Percentiles rank a stretch among this genome's conserved stretches.
Conservation (phyloP, 2,329 filamentous ascomycete species). For the Pseudogymnoascus sp. region DNA sequence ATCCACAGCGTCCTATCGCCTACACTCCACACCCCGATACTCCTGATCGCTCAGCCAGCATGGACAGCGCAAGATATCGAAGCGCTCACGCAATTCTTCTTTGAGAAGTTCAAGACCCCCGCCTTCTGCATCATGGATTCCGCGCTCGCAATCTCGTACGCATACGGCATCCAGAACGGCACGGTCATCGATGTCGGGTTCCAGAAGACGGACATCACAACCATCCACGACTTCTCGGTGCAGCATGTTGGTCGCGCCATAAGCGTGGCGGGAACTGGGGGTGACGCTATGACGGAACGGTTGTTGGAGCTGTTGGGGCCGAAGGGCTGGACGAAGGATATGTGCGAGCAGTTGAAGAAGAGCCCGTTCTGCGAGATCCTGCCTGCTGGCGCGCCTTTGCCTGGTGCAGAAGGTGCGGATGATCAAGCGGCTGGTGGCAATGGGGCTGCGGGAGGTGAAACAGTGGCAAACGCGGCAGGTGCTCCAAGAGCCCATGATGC, state of each 20-base stretch:
- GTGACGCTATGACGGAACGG: slow-evolving; percentile 74
- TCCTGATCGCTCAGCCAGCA: slow-evolving; percentile 80
- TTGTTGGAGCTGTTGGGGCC: slow-evolving; percentile 58
- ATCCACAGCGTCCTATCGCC: slow-evolving; percentile 84
- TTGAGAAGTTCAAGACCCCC: slow-evolving; percentile 93
- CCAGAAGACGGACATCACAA: slow-evolving; percentile 87
- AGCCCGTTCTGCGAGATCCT: slow-evolving; percentile 60
- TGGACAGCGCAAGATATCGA: slow-evolving; percentile 89
- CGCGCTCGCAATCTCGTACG: slow-evolving; percentile 80
- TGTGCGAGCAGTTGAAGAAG: slow-evolving; percentile 64
- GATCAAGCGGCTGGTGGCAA: slow-evolving; percentile 25
- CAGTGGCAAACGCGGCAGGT: slow-evolving; percentile 27
- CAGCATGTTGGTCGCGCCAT: slow-evolving; percentile 58
- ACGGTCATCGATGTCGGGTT: slow-evolving; percentile 88
- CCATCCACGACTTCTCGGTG: slow-evolving; percentile 74
- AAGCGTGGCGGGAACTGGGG: slow-evolving; percentile 61
- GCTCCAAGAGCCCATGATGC: slow-evolving; percentile 19
- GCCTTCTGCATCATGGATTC: slow-evolving; percentile 87
- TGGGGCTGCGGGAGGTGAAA: slow-evolving; percentile 27
- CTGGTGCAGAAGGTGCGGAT: slow-evolving; percentile 43
- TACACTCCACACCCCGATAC: slow-evolving; percentile 87
- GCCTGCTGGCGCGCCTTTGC: slow-evolving; percentile 41
- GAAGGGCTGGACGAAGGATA: slow-evolving; percentile 54
- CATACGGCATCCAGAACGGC: slow-evolving; percentile 64
- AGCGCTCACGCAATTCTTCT: slow-evolving; percentile 84